Percentiles rank a stretch among this genome's conserved stretches.
Evolutionary conservation across 2,329 filamentous ascomycete species (phyloP).

Genomic region (Verticillium alfalfae): DNA sequence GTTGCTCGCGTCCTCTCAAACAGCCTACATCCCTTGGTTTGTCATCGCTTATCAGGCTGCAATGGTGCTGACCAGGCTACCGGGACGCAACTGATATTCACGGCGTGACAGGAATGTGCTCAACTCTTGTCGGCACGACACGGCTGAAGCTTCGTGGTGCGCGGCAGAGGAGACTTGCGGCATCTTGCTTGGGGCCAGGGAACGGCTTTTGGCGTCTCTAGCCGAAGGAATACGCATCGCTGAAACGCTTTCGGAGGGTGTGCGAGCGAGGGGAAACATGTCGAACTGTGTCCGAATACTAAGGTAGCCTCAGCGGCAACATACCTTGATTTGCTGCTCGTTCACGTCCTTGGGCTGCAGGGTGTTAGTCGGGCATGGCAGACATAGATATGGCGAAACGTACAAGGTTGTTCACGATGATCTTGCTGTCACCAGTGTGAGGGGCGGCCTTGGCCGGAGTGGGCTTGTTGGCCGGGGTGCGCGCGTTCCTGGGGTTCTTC

Average conservation of each 20-base stretch:
- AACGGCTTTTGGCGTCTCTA: not conserved
- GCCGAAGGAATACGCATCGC: constrained; percentile 4
- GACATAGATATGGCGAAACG: constrained; percentile 31
- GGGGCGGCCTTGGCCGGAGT: constrained; percentile 59
- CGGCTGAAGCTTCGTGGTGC: constrained; percentile 19
- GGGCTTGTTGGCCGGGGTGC: constrained; percentile 53
- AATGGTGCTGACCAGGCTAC: constrained; percentile 49
- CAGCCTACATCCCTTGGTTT: constrained; percentile 15
- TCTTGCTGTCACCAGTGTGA: constrained; percentile 76
- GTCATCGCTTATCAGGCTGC: constrained; percentile 16
- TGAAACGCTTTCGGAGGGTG: constrained; percentile 22
- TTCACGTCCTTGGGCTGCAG: constrained; percentile 87
- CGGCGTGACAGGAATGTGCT: constrained; percentile 50
- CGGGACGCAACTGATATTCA: constrained; percentile 30
- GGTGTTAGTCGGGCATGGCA: constrained; percentile 37
- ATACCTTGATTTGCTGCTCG: constrained; percentile 99
- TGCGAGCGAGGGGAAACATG: constrained; percentile 37
- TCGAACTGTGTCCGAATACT: constrained; percentile 68
- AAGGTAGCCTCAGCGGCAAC: constrained; percentile 77
- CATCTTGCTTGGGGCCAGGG: constrained; percentile 6
- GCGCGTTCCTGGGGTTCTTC: constrained; percentile 64
- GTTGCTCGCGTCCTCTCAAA: constrained; percentile 5
- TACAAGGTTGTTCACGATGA: constrained; percentile 97
- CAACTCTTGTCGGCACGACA: constrained; percentile 39
- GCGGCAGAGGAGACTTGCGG: constrained; percentile 22